Conservation (phyloP, 441 rosid species). For the Corymbia citriodora region DNA sequence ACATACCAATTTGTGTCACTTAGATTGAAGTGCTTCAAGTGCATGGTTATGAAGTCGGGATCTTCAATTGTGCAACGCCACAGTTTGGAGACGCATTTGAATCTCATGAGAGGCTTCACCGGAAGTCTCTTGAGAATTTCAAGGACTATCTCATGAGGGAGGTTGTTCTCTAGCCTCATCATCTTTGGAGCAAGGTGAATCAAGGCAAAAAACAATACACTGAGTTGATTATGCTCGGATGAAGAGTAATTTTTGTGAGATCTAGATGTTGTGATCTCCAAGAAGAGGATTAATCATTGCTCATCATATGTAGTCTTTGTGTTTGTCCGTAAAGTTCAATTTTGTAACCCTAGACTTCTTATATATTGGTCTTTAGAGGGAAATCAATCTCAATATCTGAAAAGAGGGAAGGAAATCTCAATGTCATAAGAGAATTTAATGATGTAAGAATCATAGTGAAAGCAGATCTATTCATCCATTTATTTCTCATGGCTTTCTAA, state of each 20-base stretch:
- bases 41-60: background rate
- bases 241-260: background rate
- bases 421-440: background rate
- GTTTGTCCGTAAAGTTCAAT: background rate
- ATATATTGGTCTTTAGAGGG: background rate
- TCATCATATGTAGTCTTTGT: background rate
- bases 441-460: background rate
- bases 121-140: background rate
- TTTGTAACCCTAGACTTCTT: background rate
- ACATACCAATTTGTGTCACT: background rate
- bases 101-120: background rate
- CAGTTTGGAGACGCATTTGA: background rate
- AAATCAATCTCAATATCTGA: background rate
- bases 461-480: background rate
- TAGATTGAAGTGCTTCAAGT: background rate
- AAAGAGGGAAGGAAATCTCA: background rate
- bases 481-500: background rate
- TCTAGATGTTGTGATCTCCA: background rate
- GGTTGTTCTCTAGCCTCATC: background rate
- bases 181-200: background rate
- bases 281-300: background rate
- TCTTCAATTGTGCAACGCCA: background rate
- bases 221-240: background rate
- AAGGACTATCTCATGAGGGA: background rate
- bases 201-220: background rate